Conservation (phyloP, 78 protist genomes). For the Thecamonas trahens region DNA sequence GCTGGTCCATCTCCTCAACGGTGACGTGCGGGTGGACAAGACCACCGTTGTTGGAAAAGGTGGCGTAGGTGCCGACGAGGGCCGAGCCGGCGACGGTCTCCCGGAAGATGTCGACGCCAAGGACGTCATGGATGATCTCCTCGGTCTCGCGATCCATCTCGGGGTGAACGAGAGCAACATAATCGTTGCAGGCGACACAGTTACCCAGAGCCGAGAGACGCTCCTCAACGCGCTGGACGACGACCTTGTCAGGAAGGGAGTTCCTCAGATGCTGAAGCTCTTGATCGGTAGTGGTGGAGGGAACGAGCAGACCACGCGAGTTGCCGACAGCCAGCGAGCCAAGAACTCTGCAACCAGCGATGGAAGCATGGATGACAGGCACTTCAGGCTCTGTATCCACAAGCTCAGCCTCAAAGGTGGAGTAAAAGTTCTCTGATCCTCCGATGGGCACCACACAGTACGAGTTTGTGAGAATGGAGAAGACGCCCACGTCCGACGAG, state of each 20-base stretch:
- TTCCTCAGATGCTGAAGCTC: conserved; percentile 95
- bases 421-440: conserved; percentile 87
- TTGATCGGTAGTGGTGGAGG: conserved; percentile 92
- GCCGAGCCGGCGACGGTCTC: conserved; percentile 88
- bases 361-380: conserved; percentile 11
- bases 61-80: conserved; percentile 92
- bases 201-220: conserved; percentile 96
- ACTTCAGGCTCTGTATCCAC: conserved; percentile 48
- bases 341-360: conserved; percentile 15
- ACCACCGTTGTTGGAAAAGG: conserved; percentile 89
- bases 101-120: conserved; percentile 96
- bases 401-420: conserved; percentile 84
- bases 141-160: conserved; percentile 95
- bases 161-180: conserved; percentile 95
- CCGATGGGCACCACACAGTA: conserved; percentile 93
- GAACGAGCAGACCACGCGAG: conserved; percentile 93
- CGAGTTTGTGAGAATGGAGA: conserved; percentile 91
- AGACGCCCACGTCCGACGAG: conserved; percentile 95
- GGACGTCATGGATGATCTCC: conserved; percentile 88
- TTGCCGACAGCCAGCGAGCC: conserved; percentile 76
- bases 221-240: conserved; percentile 89
- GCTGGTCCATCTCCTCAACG: conserved; percentile 86
- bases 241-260: conserved; percentile 92
- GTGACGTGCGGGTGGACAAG: conserved; percentile 93
- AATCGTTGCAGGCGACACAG: conserved; percentile 91